These are phyloP conservation scores for Beauveria sp. DNA, from an alignment of 2,329 filamentous ascomycete genomes.

Conservation along the genomic window DNA sequence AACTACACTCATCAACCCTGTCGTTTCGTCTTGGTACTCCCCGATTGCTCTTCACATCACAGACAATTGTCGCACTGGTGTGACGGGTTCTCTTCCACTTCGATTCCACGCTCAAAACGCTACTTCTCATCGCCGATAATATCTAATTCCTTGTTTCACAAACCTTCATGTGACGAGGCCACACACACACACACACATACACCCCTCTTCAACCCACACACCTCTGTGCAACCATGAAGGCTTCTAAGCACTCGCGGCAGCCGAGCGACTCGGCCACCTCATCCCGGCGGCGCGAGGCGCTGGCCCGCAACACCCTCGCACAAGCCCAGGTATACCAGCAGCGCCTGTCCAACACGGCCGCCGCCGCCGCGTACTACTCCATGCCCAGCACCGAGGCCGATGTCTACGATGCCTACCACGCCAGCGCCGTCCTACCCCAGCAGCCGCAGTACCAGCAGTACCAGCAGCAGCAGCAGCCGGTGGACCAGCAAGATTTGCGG, in stretches of 20 bases:
- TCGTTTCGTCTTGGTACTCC: not conserved
- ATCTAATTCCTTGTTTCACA: not conserved
- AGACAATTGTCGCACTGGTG: not conserved
- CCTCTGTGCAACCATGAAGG: not conserved
- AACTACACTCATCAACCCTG: not conserved
- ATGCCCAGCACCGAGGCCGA: not conserved
- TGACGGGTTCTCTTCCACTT: not conserved
- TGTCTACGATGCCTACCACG: conserved; percentile 2
- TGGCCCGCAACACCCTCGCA: conserved; percentile 3
- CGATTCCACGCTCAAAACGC: not conserved
- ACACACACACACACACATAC: not conserved
- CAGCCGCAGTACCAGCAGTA: not conserved
- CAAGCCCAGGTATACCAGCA: conserved; percentile 4
- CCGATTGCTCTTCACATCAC: not conserved
- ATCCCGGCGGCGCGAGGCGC: not conserved
- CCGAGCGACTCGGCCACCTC: conserved; percentile 1
- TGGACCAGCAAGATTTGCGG: not conserved
- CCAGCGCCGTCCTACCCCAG: not conserved
- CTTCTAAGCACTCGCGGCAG: conserved; percentile 1
- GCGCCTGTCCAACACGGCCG: not conserved
- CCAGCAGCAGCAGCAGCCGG: not conserved
- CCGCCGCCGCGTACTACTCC: not conserved
- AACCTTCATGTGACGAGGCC: conserved; percentile 1
- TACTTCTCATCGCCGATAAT: not conserved
- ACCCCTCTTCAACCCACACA: not conserved